Percentiles rank a stretch among this genome's conserved stretches.
Evolutionary conservation across 129 eudicot genomes (phyloP).

Genomic region (Saussurea involucrata): DNA sequence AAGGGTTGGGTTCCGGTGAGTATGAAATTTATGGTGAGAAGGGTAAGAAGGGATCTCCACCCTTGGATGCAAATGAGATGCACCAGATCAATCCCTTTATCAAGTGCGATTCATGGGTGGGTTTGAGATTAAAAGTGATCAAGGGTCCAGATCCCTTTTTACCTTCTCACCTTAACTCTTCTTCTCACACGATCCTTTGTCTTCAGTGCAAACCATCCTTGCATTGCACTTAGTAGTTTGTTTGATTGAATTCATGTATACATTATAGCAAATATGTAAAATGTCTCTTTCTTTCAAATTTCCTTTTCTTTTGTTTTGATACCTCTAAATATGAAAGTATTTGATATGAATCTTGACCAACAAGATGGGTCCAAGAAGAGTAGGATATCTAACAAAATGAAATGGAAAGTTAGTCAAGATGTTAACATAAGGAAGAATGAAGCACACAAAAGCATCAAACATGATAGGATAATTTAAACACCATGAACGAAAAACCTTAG

Average conservation of each 20-base stretch:
- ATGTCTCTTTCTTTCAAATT: neutral
- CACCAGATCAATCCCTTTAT: too few species aligned
- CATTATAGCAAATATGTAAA: neutral
- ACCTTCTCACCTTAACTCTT: too few species aligned
- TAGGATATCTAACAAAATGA: neutral
- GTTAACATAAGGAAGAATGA: neutral
- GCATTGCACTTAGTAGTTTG: neutral
- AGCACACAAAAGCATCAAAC: neutral
- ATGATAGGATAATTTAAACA: neutral
- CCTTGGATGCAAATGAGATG: too few species aligned
- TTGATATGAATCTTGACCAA: neutral
- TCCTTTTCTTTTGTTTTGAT: neutral
- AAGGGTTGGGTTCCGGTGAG: too few species aligned
- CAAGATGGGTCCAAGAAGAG: neutral
- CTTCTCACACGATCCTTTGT: too few species aligned
- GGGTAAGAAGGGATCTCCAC: too few species aligned
- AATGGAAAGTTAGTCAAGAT: neutral
- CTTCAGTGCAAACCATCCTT: neutral
- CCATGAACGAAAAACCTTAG: neutral
- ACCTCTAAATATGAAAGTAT: neutral
- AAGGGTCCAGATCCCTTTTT: too few species aligned
- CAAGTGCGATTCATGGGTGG: too few species aligned
- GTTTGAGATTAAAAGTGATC: too few species aligned
- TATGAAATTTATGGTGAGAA: too few species aligned
- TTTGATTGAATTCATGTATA: neutral